Evolutionary conservation across 768 basidiomycete genomes (phyloP), one percentile per base, ranked within the genome.

Genomic region (Boletus rex-veris): DNA sequence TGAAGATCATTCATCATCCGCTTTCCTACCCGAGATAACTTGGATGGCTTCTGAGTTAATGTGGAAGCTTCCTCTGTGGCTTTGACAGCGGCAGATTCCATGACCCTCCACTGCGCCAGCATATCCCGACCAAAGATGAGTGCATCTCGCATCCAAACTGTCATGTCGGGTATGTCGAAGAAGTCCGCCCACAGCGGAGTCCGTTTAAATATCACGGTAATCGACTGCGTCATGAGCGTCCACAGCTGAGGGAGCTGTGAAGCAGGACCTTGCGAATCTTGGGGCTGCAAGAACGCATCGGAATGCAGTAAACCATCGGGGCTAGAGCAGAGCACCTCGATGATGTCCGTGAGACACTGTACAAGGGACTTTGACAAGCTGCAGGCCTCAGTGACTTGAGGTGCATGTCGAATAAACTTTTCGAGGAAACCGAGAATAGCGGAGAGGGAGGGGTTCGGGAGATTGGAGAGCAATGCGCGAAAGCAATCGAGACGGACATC

Each of bases 121-220:
- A 97, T 80, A 62, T 95, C 90, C 59, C 88, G 74, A 9, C 88
- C 94, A 63, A 97, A 93, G 58, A 98, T 94, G 48, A 98, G 77
- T 3, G 95, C 97, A 66, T 98, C 97, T 51, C 95, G 83, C 97
- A 99, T 98, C 97, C 97, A 99, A 31, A 85, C 80, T 14, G 89
- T 80, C 95, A 99, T 97, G 52, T 85, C 84, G 26, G 85, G 80
- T 61, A 82, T 84, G 50, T 89, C 86, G 68, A 90, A 90, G 67
- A 79, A 87, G 8, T 75, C 68, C 0, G 97, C 81, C 97, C 97
- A 99, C 14, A 75, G 64, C 0, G 86, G 87, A 3, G 94, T 94
- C 48, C 81, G 80, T 64, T 82, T 84, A 74, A 97, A 98, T 58
- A 99, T 92, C 48, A 88, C 77, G 0, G 88, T 80, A 45, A 96